Percentiles rank a stretch among this genome's conserved stretches.
Evolutionary conservation across 495 filamentous ascomycete genomes (phyloP).

Genomic region (Penicillium salamii): DNA sequence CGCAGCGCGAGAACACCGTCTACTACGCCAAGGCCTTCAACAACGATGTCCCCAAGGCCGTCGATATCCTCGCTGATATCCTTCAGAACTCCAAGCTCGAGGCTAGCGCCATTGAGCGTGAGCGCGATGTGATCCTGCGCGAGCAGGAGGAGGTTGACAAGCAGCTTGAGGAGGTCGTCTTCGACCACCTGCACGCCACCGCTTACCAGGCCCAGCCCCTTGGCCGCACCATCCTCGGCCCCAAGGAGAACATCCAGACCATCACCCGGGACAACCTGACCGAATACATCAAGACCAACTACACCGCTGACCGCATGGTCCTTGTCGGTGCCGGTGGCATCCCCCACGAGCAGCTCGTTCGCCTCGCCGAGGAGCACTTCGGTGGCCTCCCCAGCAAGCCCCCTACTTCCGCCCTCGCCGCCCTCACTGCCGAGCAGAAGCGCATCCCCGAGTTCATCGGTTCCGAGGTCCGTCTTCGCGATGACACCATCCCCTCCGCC

Average conservation of each 20-base stretch:
- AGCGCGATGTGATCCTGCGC: constrained; percentile 95
- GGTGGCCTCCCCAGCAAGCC: constrained; percentile 68
- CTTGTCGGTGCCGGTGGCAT: constrained; percentile 93
- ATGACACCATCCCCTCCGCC: constrained; percentile 92
- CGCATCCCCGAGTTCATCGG: constrained; percentile 89
- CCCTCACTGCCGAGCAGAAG: constrained; percentile 68
- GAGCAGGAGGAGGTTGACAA: constrained; percentile 99
- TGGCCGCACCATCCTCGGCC: constrained; percentile 95
- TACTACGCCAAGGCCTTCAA: constrained; percentile 99
- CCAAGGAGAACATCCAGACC: constrained; percentile 95
- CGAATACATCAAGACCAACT: constrained; percentile 98
- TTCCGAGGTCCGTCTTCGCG: constrained; percentile 89
- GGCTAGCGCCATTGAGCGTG: constrained; percentile 84
- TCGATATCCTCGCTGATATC: constrained; percentile 98
- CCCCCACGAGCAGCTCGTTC: constrained; percentile 89
- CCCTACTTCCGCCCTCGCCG: constrained; percentile 63
- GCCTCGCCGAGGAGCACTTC: constrained; percentile 97
- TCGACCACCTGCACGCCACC: constrained; percentile 98
- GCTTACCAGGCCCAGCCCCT: constrained; percentile 95
- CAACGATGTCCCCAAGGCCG: constrained; percentile 88
- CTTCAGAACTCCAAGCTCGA: constrained; percentile 99
- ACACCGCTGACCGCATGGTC: constrained; percentile 98
- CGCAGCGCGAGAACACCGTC: constrained; percentile 94
- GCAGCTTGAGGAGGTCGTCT: constrained; percentile 98
- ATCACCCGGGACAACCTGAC: constrained; percentile 86